Evolutionary conservation across 2,329 filamentous ascomycete genomes (phyloP).

Genomic region (Claviceps arundinis): DNA sequence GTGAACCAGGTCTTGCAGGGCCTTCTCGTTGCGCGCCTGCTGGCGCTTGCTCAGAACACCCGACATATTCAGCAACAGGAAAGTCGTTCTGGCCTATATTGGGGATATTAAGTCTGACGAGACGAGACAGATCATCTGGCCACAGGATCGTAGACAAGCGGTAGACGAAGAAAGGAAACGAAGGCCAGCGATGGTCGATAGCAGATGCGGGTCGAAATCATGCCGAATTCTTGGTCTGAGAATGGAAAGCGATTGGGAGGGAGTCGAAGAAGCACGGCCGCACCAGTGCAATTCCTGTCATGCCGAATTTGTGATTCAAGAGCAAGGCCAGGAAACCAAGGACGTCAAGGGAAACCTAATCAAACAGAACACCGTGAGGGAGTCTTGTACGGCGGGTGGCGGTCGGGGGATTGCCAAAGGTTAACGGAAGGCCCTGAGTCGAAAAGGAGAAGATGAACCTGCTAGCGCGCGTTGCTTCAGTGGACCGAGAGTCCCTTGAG

Average conservation of each 20-base stretch:
- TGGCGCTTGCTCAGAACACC: conserved; percentile 81
- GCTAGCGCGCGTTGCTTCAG: background rate
- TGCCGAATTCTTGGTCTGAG: background rate
- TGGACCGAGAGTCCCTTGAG: background rate
- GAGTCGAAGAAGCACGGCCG: background rate
- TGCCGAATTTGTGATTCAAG: background rate
- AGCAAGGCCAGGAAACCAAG: background rate
- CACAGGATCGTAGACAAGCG: background rate
- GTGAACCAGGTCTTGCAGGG: conserved; percentile 78
- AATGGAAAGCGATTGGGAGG: background rate
- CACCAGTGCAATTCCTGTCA: background rate
- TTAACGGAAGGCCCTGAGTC: background rate
- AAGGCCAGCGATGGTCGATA: background rate
- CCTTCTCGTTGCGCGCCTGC: conserved; percentile 91
- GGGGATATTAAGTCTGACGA: background rate
- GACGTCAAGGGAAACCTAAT: background rate
- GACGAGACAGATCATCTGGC: background rate
- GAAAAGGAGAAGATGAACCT: conserved; percentile 3
- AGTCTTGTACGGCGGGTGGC: background rate
- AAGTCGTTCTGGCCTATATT: background rate
- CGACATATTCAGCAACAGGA: conserved; percentile 40
- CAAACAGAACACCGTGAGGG: background rate
- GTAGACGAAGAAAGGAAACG: background rate
- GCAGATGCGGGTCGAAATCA: background rate
- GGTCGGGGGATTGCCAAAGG: background rate